Percentiles rank a stretch among this genome's conserved stretches.
phyloP scores from a whole-genome alignment of 257 asterid genomes.

The Knoxia roxburghii region DNA sequence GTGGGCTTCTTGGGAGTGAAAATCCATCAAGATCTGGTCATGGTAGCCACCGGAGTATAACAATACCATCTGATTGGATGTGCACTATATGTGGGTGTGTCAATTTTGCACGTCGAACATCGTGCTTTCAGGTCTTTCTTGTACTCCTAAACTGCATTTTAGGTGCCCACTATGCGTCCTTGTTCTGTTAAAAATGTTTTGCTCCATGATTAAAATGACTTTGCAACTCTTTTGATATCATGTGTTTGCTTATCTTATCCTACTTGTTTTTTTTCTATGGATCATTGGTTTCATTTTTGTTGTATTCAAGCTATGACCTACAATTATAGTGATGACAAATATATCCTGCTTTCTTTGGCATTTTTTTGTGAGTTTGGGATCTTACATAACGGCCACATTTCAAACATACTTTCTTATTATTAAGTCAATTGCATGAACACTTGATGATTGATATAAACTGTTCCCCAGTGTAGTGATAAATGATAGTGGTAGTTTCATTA shows the following conservation, averaged over 20 bases:
- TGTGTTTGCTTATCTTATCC: background rate
- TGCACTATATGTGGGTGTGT: constrained; percentile 92
- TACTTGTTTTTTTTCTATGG: background rate
- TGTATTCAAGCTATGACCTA: background rate
- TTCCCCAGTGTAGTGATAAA: background rate
- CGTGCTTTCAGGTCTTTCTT: constrained; percentile 79
- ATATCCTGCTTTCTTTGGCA: background rate
- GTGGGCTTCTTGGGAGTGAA: constrained; percentile 56
- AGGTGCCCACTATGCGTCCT: background rate
- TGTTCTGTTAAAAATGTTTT: background rate
- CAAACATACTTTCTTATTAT: no score
- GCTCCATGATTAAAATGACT: background rate
- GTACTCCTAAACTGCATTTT: background rate
- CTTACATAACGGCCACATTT: background rate
- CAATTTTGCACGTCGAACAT: constrained; percentile 94
- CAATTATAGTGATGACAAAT: background rate
- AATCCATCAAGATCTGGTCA: constrained; percentile 64
- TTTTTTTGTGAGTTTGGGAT: background rate
- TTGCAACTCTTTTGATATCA: background rate
- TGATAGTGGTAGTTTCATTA: background rate
- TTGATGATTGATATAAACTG: background rate
- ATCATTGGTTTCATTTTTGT: background rate
- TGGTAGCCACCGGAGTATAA: constrained; percentile 59
- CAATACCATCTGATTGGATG: constrained; percentile 95
- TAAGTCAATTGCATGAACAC: background rate